A percentile compares a stretch with the other conserved stretches of the same genome.
These are phyloP conservation scores for Oemleria cerasiformis DNA, from an alignment of 306 rosid genomes.

Conservation along the genomic window DNA sequence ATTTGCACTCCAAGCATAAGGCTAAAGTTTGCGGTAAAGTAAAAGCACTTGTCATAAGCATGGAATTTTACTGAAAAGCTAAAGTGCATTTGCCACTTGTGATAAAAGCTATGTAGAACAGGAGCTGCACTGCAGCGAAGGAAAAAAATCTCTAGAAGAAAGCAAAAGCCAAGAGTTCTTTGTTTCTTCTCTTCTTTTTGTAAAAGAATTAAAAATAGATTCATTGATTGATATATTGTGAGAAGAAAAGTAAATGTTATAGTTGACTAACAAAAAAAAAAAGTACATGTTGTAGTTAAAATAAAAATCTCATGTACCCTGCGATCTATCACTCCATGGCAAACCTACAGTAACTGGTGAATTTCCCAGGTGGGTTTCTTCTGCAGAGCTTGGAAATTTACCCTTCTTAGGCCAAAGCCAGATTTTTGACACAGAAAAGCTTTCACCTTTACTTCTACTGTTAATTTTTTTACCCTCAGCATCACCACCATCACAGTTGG, in stretches of 20 bases:
- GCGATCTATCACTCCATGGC: slow-evolving; percentile 53
- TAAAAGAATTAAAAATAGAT: background rate
- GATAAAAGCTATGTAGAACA: slow-evolving; percentile 24
- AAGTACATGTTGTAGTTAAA: slow-evolving; percentile 6
- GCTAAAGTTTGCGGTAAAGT: slow-evolving; percentile 7
- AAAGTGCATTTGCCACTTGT: slow-evolving; percentile 26
- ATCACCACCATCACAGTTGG: slow-evolving; percentile 50
- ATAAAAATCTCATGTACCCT: slow-evolving; percentile 39
- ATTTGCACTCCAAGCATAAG: background rate
- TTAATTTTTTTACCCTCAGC: slow-evolving; percentile 64
- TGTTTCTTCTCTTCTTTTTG: background rate
- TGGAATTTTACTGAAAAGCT: slow-evolving; percentile 16
- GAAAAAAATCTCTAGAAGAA: slow-evolving; percentile 22
- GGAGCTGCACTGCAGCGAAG: slow-evolving; percentile 31
- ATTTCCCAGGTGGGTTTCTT: slow-evolving; percentile 43
- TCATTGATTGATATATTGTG: background rate
- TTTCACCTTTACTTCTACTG: slow-evolving; percentile 74
- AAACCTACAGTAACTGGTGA: slow-evolving; percentile 40
- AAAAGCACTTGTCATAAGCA: slow-evolving; percentile 20
- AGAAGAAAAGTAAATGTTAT: background rate
- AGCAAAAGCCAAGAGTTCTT: slow-evolving; percentile 4
- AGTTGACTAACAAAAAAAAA: too few relatives aligned
- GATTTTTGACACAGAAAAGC: slow-evolving; percentile 88
- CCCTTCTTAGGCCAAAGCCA: slow-evolving; percentile 93
- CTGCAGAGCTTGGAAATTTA: slow-evolving; percentile 51